Evolutionary conservation across 768 basidiomycete species (phyloP).

Genomic region (Lepiota venenata): DNA sequence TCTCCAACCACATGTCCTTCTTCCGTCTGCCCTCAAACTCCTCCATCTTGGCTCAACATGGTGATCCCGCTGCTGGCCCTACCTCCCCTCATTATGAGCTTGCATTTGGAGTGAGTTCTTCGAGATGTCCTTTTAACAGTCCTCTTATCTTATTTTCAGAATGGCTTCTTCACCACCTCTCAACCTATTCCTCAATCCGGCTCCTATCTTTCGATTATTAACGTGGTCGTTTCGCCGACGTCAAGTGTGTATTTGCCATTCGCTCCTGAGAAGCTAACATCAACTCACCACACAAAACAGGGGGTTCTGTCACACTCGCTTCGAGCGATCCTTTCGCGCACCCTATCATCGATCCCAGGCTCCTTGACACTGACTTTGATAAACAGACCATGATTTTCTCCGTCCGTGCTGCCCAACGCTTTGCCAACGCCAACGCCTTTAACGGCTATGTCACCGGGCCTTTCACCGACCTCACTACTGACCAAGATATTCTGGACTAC

Average conservation of each 20-base stretch:
- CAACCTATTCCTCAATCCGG: constrained; percentile 25
- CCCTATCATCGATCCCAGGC: constrained; percentile 31
- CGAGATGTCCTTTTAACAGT: not conserved
- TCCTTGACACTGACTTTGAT: constrained; percentile 29
- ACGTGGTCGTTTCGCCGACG: constrained; percentile 27
- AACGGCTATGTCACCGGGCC: constrained; percentile 22
- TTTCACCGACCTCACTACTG: constrained; percentile 14
- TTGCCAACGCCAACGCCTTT: constrained; percentile 21
- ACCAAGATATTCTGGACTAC: constrained; percentile 18
- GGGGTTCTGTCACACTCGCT: constrained; percentile 18
- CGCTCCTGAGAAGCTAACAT: too few relatives aligned
- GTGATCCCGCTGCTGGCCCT: constrained; percentile 29
- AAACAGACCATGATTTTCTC: constrained; percentile 19
- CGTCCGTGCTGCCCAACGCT: constrained; percentile 16
- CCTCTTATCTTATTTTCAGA: constrained; percentile 4
- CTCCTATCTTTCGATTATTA: constrained; percentile 24
- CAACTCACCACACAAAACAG: not conserved
- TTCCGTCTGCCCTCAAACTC: constrained; percentile 25
- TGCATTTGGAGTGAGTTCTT: constrained; percentile 22
- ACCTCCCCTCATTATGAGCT: constrained; percentile 29
- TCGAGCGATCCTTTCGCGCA: constrained; percentile 21
- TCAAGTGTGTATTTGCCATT: constrained; percentile 24
- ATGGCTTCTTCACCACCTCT: constrained; percentile 17
- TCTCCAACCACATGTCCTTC: constrained; percentile 27
- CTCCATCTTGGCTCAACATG: constrained; percentile 18